Evolutionary conservation across 495 filamentous ascomycete genomes (phyloP).

Genomic region (Clohesyomyces aquaticus): DNA sequence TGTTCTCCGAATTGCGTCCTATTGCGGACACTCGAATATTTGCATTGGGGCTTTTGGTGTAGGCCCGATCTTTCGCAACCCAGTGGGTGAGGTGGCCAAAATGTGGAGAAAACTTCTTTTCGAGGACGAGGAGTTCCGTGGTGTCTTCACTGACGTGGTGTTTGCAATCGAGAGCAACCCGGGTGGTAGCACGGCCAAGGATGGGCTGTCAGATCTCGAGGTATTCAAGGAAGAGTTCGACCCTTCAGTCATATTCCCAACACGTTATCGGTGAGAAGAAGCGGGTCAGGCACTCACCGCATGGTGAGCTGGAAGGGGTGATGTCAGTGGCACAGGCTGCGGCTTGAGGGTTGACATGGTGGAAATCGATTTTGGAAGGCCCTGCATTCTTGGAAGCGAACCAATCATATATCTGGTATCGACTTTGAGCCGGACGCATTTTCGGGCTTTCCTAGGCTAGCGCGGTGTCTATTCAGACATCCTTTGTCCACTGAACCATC

Average conservation of each 20-base stretch:
- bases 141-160: slow-evolving; percentile 67
- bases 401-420: slow-evolving; percentile 25
- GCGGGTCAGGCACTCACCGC: neutral
- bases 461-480: slow-evolving; percentile 26
- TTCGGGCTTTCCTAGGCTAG: slow-evolving; percentile 12
- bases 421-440: neutral
- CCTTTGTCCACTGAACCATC: slow-evolving; percentile 11
- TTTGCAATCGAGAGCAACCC: slow-evolving; percentile 64
- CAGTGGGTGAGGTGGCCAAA: slow-evolving; percentile 65
- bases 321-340: slow-evolving; percentile 25
- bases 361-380: slow-evolving; percentile 8
- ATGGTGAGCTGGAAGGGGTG: neutral
- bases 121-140: slow-evolving; percentile 66
- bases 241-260: slow-evolving; percentile 47
- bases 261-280: slow-evolving; percentile 26
- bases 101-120: slow-evolving; percentile 72
- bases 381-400: slow-evolving; percentile 6
- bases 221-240: slow-evolving; percentile 50
- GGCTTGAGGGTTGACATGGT: neutral
- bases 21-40: slow-evolving; percentile 60
- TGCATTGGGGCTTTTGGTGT: slow-evolving; percentile 74
- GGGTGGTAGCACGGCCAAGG: slow-evolving; percentile 33
- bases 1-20: slow-evolving; percentile 67
- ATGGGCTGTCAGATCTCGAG: slow-evolving; percentile 46
- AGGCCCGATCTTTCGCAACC: slow-evolving; percentile 71